These are phyloP conservation scores for Zalaria obscura DNA, from an alignment of 2,329 filamentous ascomycete genomes.

Conservation along the genomic window DNA sequence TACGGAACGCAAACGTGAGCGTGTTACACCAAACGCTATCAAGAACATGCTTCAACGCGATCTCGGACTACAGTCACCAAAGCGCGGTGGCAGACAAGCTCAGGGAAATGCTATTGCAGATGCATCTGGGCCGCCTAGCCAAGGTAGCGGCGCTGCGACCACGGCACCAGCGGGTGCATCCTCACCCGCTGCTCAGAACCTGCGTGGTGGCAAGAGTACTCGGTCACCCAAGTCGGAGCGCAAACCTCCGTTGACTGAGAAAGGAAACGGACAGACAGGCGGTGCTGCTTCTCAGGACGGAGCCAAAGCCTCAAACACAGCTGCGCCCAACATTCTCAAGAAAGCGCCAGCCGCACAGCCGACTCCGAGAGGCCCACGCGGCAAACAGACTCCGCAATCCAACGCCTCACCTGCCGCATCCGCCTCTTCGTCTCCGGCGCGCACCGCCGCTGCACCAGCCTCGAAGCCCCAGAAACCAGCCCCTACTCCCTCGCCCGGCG, in stretches of 20 bases:
- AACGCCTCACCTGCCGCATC: constrained; percentile 1
- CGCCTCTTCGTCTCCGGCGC: constrained; percentile 5
- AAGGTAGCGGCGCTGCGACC: too few species aligned
- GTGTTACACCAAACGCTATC: constrained; percentile 32
- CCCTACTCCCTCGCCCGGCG: constrained; percentile 11
- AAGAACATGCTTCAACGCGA: constrained; percentile 47
- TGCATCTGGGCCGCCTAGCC: too few species aligned
- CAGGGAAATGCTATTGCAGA: constrained; percentile 2
- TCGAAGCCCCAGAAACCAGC: constrained; percentile 3
- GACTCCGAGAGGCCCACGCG: constrained; percentile 1
- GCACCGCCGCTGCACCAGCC: constrained; percentile 2
- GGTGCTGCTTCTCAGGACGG: constrained; percentile 2
- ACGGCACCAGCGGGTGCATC: background rate
- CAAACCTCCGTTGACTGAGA: constrained; percentile 5
- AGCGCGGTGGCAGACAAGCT: constrained; percentile 16
- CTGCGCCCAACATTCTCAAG: constrained; percentile 23
- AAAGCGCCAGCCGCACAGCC: constrained; percentile 14
- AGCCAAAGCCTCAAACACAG: constrained; percentile 5
- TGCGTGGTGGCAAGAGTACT: background rate
- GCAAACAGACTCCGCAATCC: constrained; percentile 8
- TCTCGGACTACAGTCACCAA: constrained; percentile 37
- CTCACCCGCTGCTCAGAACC: background rate
- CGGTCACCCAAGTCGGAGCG: background rate
- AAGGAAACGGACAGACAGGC: constrained; percentile 1
- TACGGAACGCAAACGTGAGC: constrained; percentile 37